Evolutionary conservation across 2,329 filamentous ascomycete species (phyloP), one percentile per base, ranked within the genome.

Genomic region (Aspergillus spinulosporus): DNA sequence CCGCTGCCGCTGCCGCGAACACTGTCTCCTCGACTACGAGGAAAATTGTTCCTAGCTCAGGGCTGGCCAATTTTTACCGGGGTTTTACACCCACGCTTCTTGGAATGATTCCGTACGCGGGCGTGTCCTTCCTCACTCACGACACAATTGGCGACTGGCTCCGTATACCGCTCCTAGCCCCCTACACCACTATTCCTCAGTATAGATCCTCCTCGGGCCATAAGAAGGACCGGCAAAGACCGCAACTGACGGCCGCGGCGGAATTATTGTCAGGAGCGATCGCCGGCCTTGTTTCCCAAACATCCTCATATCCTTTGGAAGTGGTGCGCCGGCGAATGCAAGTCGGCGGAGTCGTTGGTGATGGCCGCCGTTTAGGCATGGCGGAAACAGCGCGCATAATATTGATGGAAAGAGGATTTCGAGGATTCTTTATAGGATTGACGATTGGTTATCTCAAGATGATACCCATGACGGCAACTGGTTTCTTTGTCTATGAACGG

Each of bases 41-140:
- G 21, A 75, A 78, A 8, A 77, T 82, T 0, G 79, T 83, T 0
- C 87, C 89, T 0, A 80, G 79, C 28, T 82, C 81, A 8, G 93
- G 93, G 3, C 72, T 97, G 0, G 75, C 85, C 54, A 99, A 99
- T 74, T 99, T 99, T 72, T 99, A 97, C 75, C 86, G 94, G 48
- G 94, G 94, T 48, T 99, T 99, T 73, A 85, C 86, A 0, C 90
- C 93, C 0, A 97, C 94, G 0, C 75, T 99, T 4, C 80, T 95
- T 58, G 94, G 94, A 65, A 99, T 99, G 93, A 79, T 99, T 0
- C 94, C 94, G 0, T 99, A 99, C 69, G 94, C 94, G 1, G 94
- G 94, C 66, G 88, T 95, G 68, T 96, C 92, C 1, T 99, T 99
- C 76, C 82, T 99, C 40, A 96, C 91, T 0, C 94, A 99, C 76